Evolutionary conservation across 176 grass and related monocot genomes (phyloP).

Genomic region (Pharus latifolius): DNA sequence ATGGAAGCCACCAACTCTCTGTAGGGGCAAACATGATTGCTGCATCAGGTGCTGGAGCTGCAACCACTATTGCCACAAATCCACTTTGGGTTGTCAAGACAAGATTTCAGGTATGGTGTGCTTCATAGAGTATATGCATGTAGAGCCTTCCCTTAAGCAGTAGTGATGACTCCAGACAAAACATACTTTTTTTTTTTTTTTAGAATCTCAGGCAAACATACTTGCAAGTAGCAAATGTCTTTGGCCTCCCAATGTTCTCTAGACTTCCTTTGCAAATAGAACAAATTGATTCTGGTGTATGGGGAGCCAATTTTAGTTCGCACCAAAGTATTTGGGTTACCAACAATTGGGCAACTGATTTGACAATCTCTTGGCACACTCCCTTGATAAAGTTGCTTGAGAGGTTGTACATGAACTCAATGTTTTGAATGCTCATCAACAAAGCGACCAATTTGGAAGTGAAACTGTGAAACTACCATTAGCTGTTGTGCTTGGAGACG

Average conservation of each 20-base stretch:
- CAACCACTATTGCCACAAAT: constrained; percentile 81
- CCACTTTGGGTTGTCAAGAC: constrained; percentile 99
- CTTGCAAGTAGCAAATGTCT: neutral
- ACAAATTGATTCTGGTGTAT: too few species aligned
- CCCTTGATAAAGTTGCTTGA: neutral
- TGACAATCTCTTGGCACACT: neutral
- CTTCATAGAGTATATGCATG: neutral
- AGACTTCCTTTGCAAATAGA: too few species aligned
- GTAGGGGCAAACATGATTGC: constrained; percentile 85
- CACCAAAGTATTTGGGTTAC: neutral
- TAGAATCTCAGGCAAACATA: too few species aligned
- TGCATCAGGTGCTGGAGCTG: constrained; percentile 92
- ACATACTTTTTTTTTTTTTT: too few species aligned
- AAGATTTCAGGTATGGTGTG: constrained; percentile 78
- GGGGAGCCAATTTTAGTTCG: too few species aligned
- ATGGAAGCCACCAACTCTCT: constrained; percentile 56
- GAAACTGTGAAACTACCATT: neutral
- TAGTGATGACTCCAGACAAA: neutral
- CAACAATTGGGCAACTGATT: neutral
- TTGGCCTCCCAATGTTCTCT: too few species aligned
- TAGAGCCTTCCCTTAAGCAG: neutral
- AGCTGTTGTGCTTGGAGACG: neutral
- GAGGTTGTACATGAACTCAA: neutral
- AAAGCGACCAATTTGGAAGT: neutral
- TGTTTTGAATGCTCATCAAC: too few species aligned